Percentiles rank a stretch among this genome's conserved stretches.
phyloP scores from a whole-genome alignment of 2,329 filamentous ascomycete species.

The Periglandula ipomoeae region DNA sequence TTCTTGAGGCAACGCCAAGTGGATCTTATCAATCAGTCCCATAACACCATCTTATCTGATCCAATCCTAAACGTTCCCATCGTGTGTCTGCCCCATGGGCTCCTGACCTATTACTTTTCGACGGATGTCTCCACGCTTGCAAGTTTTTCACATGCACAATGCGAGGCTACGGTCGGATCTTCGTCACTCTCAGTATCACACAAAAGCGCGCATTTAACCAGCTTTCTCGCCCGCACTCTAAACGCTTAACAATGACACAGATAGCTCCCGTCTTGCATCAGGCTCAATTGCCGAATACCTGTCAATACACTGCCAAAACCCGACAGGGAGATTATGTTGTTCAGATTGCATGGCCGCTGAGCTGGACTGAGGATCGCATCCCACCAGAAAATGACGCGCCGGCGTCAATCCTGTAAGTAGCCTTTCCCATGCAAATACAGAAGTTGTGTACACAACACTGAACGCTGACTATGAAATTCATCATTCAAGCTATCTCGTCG shows the following conservation, averaged over 20 bases:
- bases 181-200: background rate
- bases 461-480: too few species aligned
- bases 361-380: slow-evolving; percentile 17
- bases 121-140: background rate
- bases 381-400: slow-evolving; percentile 13
- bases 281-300: slow-evolving; percentile 18
- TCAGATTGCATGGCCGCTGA: slow-evolving; percentile 22
- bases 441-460: too few species aligned
- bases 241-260: background rate
- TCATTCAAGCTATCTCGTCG: slow-evolving; percentile 25
- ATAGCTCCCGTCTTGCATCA: slow-evolving; percentile 7
- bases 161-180: background rate
- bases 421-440: too few species aligned
- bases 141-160: background rate
- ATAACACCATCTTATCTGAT: too few species aligned
- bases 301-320: slow-evolving; percentile 17
- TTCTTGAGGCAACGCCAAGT: too few species aligned
- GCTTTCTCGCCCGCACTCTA: background rate
- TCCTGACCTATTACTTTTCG: too few species aligned
- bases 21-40: too few species aligned
- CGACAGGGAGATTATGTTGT: slow-evolving; percentile 21
- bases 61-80: too few species aligned
- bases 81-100: too few species aligned
- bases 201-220: background rate
- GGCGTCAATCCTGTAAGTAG: slow-evolving; percentile 19